phyloP scores from a whole-genome alignment of 2,329 filamentous ascomycete genomes.

The Stachybotrys chartarum region DNA sequence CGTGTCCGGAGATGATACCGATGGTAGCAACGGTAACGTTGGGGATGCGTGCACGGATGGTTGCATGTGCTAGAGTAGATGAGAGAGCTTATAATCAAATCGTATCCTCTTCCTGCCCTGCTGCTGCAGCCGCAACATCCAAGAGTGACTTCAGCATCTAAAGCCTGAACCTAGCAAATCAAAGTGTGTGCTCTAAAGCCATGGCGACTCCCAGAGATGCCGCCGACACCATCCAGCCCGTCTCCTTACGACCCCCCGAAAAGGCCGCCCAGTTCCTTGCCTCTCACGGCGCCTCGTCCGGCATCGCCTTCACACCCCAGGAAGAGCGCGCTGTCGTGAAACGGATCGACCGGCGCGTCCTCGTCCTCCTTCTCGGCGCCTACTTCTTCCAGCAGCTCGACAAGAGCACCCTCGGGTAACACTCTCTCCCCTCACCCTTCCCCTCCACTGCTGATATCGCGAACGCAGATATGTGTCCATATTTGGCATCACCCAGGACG shows the following conservation, averaged over 20 bases:
- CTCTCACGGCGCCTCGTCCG: constrained; percentile 23
- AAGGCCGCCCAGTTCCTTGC: constrained; percentile 39
- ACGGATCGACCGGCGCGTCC: constrained; percentile 37
- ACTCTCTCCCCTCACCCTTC: background rate
- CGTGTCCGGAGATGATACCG: too few species aligned
- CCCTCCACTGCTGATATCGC: background rate
- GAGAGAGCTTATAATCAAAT: too few species aligned
- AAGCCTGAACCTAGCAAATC: background rate
- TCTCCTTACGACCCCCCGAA: constrained; percentile 16
- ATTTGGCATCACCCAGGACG: constrained; percentile 11
- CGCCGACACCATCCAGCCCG: background rate
- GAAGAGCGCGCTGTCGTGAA: constrained; percentile 37
- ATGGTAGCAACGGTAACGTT: too few species aligned
- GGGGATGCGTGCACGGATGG: too few species aligned
- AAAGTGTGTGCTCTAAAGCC: background rate
- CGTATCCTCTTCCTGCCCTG: too few species aligned
- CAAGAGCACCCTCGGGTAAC: background rate
- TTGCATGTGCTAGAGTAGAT: too few species aligned
- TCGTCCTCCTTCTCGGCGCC: constrained; percentile 24
- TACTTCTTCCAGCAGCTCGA: constrained; percentile 9
- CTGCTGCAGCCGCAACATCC: too few species aligned
- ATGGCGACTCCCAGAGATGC: background rate
- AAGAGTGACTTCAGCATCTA: background rate
- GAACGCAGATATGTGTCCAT: constrained; percentile 1
- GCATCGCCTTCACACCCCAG: constrained; percentile 33